These are phyloP conservation scores for Microdochium bolleyi DNA, from an alignment of 2,329 filamentous ascomycete genomes.

Conservation along the genomic window DNA sequence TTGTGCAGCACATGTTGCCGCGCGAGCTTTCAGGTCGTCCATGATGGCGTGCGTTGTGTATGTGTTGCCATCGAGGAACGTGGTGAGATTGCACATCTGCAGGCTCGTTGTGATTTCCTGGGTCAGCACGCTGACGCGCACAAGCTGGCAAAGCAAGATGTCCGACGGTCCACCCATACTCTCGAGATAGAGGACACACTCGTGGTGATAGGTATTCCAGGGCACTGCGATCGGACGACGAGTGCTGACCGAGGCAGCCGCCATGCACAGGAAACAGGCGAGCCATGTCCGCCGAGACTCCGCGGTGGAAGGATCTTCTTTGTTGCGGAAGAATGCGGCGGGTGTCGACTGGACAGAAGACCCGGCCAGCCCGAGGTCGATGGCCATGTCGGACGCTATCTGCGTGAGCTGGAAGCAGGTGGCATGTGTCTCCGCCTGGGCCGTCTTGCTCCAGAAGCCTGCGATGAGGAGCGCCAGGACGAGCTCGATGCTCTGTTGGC, in stretches of 20 bases:
- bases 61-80: slow-evolving; percentile 3
- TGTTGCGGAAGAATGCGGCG: slow-evolving; percentile 22
- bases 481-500: slow-evolving; percentile 75
- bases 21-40: not conserved
- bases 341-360: slow-evolving; percentile 22
- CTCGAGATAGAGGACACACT: slow-evolving; percentile 1
- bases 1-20: slow-evolving; percentile 1
- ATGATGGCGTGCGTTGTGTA: slow-evolving; percentile 2
- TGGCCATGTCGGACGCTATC: slow-evolving; percentile 68
- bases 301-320: slow-evolving; percentile 44
- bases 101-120: slow-evolving; percentile 2
- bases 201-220: slow-evolving; percentile 2
- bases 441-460: slow-evolving; percentile 80
- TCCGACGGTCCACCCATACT: slow-evolving; percentile 1
- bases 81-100: slow-evolving; percentile 1
- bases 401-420: slow-evolving; percentile 87
- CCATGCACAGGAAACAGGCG: slow-evolving; percentile 30
- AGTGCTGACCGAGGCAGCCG: slow-evolving; percentile 1
- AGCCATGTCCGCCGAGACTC: slow-evolving; percentile 52
- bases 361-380: slow-evolving; percentile 68
- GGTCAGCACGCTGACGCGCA: slow-evolving; percentile 1
- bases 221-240: slow-evolving; percentile 2
- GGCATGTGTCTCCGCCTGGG: slow-evolving; percentile 74
- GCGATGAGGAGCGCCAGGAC: slow-evolving; percentile 70
- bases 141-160: slow-evolving; percentile 2